Conservation (phyloP, 257 asterid species). For the Striga asiatica region DNA sequence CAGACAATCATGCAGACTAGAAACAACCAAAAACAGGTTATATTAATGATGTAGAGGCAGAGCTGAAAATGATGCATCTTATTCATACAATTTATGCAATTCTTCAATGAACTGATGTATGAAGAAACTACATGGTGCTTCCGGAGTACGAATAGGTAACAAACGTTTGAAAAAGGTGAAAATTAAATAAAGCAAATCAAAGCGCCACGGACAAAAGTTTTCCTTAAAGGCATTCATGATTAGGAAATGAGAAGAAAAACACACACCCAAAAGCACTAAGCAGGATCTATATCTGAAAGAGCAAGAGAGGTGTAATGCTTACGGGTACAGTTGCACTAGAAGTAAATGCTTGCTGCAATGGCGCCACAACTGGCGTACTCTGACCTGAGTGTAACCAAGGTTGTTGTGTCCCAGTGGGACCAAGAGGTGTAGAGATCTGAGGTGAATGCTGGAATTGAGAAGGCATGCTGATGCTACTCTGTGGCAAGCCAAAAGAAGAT, state of each 20-base stretch:
- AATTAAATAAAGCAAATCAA: neutral
- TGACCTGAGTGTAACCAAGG: slow-evolving; percentile 70
- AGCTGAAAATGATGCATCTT: neutral
- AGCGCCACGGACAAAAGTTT: neutral
- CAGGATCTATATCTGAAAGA: neutral
- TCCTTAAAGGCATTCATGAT: too few species aligned
- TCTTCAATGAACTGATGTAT: neutral
- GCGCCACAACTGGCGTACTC: slow-evolving; percentile 44
- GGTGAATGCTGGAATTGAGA: slow-evolving; percentile 58
- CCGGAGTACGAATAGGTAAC: neutral
- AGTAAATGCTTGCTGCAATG: slow-evolving; percentile 38
- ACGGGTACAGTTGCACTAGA: slow-evolving; percentile 35
- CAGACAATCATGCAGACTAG: neutral
- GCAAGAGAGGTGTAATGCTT: slow-evolving; percentile 16
- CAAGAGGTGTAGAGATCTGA: slow-evolving; percentile 48
- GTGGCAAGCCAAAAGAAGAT: slow-evolving; percentile 50
- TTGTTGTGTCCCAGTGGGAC: slow-evolving; percentile 45
- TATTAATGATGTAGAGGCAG: neutral
- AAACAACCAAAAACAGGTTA: neutral
- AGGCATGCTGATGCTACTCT: slow-evolving; percentile 31
- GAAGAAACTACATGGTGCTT: neutral
- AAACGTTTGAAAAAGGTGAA: neutral
- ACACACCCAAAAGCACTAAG: neutral
- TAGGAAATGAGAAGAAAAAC: neutral
- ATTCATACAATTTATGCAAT: neutral